Evolutionary conservation across 495 filamentous ascomycete genomes (phyloP).

Genomic region (Lasiosphaeria hispida): DNA sequence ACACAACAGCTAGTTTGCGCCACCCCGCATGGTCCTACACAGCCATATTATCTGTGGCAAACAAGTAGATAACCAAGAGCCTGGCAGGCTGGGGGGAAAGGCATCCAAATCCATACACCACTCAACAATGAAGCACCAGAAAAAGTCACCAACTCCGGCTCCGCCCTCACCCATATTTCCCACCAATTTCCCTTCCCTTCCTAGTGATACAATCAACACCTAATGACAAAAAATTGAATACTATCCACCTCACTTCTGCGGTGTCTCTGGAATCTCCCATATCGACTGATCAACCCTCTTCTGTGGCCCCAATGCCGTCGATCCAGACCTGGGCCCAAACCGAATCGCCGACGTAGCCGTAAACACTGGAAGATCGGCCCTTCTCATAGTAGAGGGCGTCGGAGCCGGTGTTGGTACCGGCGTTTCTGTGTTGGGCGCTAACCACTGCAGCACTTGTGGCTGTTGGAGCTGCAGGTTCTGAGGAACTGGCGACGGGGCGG

Average conservation of each 20-base stretch:
- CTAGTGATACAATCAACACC: background rate
- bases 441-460: conserved; percentile 27
- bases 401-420: background rate
- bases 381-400: conserved; percentile 19
- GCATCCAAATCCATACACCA: no score
- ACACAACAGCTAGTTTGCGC: no score
- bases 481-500: conserved; percentile 23
- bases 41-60: no score
- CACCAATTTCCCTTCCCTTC: background rate
- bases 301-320: conserved; percentile 3
- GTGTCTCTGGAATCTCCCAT: conserved; percentile 34
- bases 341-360: conserved; percentile 32
- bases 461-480: conserved; percentile 21
- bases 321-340: conserved; percentile 19
- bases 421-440: conserved; percentile 31
- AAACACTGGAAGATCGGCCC: conserved; percentile 24
- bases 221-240: no score
- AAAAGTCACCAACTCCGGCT: no score
- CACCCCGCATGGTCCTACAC: no score
- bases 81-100: no score
- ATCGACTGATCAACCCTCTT: conserved; percentile 8
- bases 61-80: no score
- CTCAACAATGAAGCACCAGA: no score
- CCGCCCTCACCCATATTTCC: no score
- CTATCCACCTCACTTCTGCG: conserved; percentile 10